Base-by-base conservation (phyloP, 768 basidiomycete species). In the Suillus subaureus region DNA sequence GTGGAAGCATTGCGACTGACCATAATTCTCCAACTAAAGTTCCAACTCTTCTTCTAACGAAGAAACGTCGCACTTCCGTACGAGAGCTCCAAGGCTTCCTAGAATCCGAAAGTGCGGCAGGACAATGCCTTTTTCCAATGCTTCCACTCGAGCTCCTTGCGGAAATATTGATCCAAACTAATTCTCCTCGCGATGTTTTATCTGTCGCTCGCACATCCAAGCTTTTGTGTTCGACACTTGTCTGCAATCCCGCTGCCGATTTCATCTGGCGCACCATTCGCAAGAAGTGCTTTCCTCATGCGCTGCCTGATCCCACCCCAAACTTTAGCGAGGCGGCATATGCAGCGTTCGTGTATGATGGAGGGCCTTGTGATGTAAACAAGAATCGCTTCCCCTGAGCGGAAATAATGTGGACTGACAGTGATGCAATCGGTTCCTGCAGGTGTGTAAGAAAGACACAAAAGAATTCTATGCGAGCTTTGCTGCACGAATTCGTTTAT, bases 61-160 rank as follows among this genome's bases (percentile, higher is more conserved):
- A 60, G 26, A 60, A 60, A 31, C 12, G 23, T 42, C 58, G 40
- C 26, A 21, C 18, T 60, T 60, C 40, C n/a, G 40, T 42, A 21
- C 23, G 11, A 18, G 18, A 28, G 40, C 16, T 26, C 6, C 39
- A 51, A 15, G 49, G 15, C 13, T 13, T 26, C 18, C 5, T 18
- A 60, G 26, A 60, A 31, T 21, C 58, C 2, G 18, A 60, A 42
- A 60, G 26, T 31, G 9, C 6, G 28, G 21, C 58, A 31, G 39
- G 28, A 12, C 61, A 56, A 42, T 12, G 42, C 40, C 62, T 64
- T 3, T 51, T 76, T 26, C 68, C 74, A 13, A 56, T 16, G 2
- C 73, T 91, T 5, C 90, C 91, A 13, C 71, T 88, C 47, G 91
- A 92, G 69, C 78, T 92, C 16, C 72, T 91, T 7, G 84, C 86